These are phyloP conservation scores for Paspalum vaginatum DNA, from an alignment of 176 grass and related monocot species.

Conservation along the genomic window DNA sequence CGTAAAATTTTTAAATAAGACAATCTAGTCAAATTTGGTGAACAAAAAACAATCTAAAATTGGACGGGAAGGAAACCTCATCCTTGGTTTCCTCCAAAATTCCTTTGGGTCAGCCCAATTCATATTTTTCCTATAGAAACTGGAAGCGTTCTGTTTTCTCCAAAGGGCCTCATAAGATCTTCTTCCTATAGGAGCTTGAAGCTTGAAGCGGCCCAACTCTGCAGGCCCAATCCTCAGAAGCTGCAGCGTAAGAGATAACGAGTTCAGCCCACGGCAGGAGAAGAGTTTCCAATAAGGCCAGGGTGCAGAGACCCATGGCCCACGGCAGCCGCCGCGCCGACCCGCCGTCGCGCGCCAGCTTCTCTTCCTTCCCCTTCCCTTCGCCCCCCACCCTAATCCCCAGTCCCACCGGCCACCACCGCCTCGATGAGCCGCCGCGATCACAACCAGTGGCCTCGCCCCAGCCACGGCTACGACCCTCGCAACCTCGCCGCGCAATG, in stretches of 20 bases:
- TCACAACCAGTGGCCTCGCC: constrained; percentile 16
- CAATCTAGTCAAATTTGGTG: too few species aligned
- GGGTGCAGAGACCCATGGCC: not conserved
- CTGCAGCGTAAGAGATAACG: not conserved
- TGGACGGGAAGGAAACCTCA: too few species aligned
- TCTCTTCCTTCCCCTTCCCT: not conserved
- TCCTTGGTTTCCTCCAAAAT: too few species aligned
- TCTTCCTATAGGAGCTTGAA: not conserved
- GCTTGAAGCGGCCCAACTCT: not conserved
- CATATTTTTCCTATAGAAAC: too few species aligned
- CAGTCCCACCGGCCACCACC: not conserved
- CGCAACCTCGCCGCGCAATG: constrained; percentile 13
- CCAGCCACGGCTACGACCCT: constrained; percentile 22
- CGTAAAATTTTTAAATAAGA: too few species aligned
- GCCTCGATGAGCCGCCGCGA: constrained; percentile 37
- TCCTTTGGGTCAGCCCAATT: too few species aligned
- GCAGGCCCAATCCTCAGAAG: not conserved
- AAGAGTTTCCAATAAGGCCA: constrained; percentile 3
- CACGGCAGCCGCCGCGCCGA: constrained; percentile 26
- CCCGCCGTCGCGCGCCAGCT: constrained; percentile 31
- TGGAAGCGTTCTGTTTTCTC: too few species aligned
- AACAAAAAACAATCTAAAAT: too few species aligned
- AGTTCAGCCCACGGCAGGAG: not conserved
- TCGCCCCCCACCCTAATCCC: not conserved
- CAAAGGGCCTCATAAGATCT: too few species aligned